phyloP scores from a whole-genome alignment of 1,284 basidiomycete species.

The Boletellus dicymbophilus region DNA sequence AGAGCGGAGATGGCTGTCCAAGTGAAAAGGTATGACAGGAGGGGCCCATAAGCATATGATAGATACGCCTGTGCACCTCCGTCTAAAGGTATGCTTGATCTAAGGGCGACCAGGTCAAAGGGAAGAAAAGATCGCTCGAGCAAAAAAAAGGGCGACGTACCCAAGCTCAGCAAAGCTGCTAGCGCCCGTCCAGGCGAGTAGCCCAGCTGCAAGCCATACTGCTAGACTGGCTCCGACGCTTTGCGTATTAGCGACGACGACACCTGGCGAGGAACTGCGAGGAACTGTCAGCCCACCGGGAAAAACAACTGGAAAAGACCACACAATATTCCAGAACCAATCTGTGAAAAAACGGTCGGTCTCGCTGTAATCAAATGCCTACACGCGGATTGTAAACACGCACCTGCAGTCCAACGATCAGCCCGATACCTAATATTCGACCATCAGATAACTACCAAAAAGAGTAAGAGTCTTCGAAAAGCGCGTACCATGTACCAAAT shows the following conservation, averaged over 20 bases:
- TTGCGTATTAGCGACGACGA: conserved; percentile 86
- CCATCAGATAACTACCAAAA: conserved; percentile 8
- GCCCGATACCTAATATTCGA: conserved; percentile 65
- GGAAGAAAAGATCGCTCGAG: background rate
- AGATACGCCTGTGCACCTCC: conserved; percentile 94
- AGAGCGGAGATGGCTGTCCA: conserved; percentile 91
- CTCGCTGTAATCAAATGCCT: background rate
- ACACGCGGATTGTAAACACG: conserved; percentile 10
- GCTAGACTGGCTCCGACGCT: conserved; percentile 82
- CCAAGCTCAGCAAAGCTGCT: conserved; percentile 90
- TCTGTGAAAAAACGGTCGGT: conserved; percentile 41
- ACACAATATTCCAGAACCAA: conserved; percentile 93
- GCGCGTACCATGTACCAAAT: conserved; percentile 72
- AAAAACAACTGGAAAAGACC: conserved; percentile 18
- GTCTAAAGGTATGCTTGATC: conserved; percentile 71
- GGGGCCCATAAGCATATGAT: conserved; percentile 86
- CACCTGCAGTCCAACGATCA: conserved; percentile 81
- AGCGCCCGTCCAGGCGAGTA: conserved; percentile 92
- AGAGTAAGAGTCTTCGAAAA: background rate
- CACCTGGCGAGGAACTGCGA: conserved; percentile 81
- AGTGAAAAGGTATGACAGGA: conserved; percentile 84
- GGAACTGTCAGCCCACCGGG: conserved; percentile 1
- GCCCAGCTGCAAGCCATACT: conserved; percentile 80
- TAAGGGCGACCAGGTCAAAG: conserved; percentile 1
- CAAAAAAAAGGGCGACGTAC: conserved; percentile 38